Evolutionary conservation across 2,329 filamentous ascomycete species (phyloP).

Genomic region (Penicillium aurantiogriseum): DNA sequence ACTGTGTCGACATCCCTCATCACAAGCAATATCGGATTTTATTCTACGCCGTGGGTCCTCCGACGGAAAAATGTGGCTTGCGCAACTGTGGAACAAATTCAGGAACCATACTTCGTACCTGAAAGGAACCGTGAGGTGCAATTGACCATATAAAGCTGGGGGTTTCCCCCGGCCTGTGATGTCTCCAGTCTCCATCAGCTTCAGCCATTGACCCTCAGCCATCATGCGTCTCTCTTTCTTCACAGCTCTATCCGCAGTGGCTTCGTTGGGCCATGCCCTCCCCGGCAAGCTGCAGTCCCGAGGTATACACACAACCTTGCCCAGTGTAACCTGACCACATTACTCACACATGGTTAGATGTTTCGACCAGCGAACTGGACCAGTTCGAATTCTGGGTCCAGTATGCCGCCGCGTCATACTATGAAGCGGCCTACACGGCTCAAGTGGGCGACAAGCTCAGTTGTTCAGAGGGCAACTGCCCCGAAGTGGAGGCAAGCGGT

Average conservation of each 20-base stretch:
- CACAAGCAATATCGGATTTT: background rate
- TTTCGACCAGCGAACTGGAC: conserved; percentile 10
- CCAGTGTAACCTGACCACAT: background rate
- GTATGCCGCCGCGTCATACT: conserved; percentile 53
- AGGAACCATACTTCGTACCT: background rate
- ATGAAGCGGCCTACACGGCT: conserved; percentile 46
- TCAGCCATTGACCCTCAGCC: background rate
- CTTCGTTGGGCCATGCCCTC: conserved; percentile 9
- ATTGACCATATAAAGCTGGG: background rate
- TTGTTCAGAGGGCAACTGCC: conserved; percentile 47
- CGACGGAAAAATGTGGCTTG: background rate
- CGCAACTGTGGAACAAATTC: background rate
- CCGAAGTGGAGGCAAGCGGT: conserved; percentile 39
- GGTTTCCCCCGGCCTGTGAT: background rate
- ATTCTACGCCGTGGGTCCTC: background rate
- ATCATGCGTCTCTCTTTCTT: conserved; percentile 17
- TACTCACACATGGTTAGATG: conserved; percentile 10
- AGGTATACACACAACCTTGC: conserved; percentile 8
- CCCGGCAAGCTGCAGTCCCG: conserved; percentile 11
- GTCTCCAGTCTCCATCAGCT: background rate
- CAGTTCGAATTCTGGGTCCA: conserved; percentile 49
- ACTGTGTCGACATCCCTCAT: background rate
- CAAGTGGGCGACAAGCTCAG: conserved; percentile 40
- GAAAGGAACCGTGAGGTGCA: background rate
- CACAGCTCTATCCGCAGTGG: conserved; percentile 6